Evolutionary conservation across 2,329 filamentous ascomycete genomes (phyloP).

Genomic region (Ceratocystis eucalypticola): DNA sequence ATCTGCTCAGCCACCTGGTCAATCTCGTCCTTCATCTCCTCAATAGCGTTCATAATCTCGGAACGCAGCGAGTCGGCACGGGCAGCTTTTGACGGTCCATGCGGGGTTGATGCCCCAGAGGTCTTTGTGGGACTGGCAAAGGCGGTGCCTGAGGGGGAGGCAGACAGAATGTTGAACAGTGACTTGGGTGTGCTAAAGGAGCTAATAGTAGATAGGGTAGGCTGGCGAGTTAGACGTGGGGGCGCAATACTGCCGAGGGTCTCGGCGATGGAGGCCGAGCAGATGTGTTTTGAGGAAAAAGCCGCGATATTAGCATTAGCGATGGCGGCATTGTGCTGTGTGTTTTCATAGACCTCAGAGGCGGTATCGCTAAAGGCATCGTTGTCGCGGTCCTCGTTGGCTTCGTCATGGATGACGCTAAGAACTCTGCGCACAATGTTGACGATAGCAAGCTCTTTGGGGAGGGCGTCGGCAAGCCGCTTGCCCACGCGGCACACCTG

Average conservation of each 20-base stretch:
- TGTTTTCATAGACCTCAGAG: constrained; percentile 30
- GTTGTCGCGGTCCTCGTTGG: constrained; percentile 59
- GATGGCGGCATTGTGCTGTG: constrained; percentile 26
- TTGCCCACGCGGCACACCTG: constrained; percentile 68
- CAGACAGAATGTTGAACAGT: constrained; percentile 65
- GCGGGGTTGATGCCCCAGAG: constrained; percentile 39
- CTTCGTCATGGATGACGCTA: constrained; percentile 81
- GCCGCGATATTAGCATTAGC: constrained; percentile 26
- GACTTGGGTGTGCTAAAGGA: constrained; percentile 58
- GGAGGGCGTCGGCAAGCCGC: constrained; percentile 68
- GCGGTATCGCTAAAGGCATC: constrained; percentile 45
- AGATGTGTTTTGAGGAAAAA: constrained; percentile 21
- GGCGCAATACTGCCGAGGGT: constrained; percentile 19
- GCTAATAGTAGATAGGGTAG: constrained; percentile 45
- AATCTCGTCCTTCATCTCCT: constrained; percentile 92
- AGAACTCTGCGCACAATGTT: constrained; percentile 88
- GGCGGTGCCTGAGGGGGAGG: constrained; percentile 44
- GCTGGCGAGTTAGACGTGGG: constrained; percentile 13
- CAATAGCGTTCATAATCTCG: constrained; percentile 85
- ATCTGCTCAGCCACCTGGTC: constrained; percentile 89
- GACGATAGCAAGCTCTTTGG: constrained; percentile 79
- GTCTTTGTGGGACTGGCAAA: constrained; percentile 39
- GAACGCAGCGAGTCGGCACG: constrained; percentile 60
- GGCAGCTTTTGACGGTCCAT: constrained; percentile 26
- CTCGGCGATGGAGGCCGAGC: constrained; percentile 20